phyloP scores from a whole-genome alignment of 202 grass and related monocot genomes.

The Hordeum pubiflorum region DNA sequence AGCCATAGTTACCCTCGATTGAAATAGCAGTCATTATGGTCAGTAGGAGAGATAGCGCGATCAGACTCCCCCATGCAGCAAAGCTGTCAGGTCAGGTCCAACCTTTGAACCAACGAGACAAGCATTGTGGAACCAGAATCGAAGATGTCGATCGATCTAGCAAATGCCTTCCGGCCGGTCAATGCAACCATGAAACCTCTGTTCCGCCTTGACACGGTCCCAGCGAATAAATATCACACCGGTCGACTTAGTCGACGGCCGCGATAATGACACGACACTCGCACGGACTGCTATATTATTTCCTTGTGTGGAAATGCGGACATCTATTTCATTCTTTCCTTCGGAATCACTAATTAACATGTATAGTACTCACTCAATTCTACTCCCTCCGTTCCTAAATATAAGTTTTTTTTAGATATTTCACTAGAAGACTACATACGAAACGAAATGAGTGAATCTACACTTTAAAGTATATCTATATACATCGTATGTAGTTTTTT shows the following conservation, averaged over 20 bases:
- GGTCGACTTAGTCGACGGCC: not conserved
- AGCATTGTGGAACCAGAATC: slow-evolving; percentile 13
- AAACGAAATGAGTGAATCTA: too few relatives aligned
- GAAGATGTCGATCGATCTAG: not conserved
- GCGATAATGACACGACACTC: not conserved
- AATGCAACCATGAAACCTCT: not conserved
- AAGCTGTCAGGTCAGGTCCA: slow-evolving; percentile 20
- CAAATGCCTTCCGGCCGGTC: slow-evolving; percentile 6
- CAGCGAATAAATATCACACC: not conserved
- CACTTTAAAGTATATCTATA: too few relatives aligned
- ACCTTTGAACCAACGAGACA: slow-evolving; percentile 32
- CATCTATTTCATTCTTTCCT: not conserved
- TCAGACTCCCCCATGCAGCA: not conserved
- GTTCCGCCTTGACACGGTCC: not conserved
- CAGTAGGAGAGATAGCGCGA: slow-evolving; percentile 16
- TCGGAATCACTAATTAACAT: too few relatives aligned
- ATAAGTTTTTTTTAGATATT: too few relatives aligned
- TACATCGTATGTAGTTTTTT: too few relatives aligned
- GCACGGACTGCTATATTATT: not conserved
- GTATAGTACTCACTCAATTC: too few relatives aligned
- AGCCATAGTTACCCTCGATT: not conserved
- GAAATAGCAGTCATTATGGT: not conserved
- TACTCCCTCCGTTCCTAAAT: too few relatives aligned
- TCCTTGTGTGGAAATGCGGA: not conserved
- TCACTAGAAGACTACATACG: too few relatives aligned